phyloP scores from a whole-genome alignment of 1,284 basidiomycete genomes.

The Leccinum pachyderme region DNA sequence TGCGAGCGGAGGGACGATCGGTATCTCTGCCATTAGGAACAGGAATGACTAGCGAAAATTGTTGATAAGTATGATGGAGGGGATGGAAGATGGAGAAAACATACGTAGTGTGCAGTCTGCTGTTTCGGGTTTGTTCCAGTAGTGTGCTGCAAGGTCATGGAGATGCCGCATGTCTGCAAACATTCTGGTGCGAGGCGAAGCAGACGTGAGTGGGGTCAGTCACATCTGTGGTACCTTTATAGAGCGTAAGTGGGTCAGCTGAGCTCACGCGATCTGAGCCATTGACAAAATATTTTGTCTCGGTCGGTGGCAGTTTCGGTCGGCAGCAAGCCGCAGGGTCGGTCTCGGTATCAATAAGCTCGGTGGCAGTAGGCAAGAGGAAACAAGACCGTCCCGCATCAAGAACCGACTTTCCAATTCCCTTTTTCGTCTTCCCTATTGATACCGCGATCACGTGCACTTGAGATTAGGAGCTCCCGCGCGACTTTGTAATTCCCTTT shows the following conservation, averaged over 20 bases:
- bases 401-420: not conserved
- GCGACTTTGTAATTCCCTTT: not conserved
- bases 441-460: no score
- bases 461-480: no score
- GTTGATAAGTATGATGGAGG: not conserved
- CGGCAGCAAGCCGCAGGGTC: not conserved
- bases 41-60: conserved; percentile 45
- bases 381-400: not conserved
- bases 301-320: not conserved
- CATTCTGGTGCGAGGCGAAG: not conserved
- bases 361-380: not conserved
- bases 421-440: no score
- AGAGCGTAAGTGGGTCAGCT: not conserved
- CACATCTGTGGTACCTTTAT: no score
- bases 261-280: not conserved
- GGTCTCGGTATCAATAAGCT: not conserved
- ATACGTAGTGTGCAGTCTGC: conserved; percentile 72
- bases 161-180: conserved; percentile 25
- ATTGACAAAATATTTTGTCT: conserved; percentile 8
- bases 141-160: conserved; percentile 28
- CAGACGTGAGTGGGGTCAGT: no score
- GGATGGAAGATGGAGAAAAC: conserved; percentile 15
- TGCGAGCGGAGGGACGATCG: conserved; percentile 60
- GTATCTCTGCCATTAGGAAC: conserved; percentile 36
- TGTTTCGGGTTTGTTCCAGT: conserved; percentile 70